A percentile compares a stretch with the other conserved stretches of the same genome.
These are phyloP conservation scores for Raphanus sativus DNA, from an alignment of 345 rosid genomes.

Conservation along the genomic window DNA sequence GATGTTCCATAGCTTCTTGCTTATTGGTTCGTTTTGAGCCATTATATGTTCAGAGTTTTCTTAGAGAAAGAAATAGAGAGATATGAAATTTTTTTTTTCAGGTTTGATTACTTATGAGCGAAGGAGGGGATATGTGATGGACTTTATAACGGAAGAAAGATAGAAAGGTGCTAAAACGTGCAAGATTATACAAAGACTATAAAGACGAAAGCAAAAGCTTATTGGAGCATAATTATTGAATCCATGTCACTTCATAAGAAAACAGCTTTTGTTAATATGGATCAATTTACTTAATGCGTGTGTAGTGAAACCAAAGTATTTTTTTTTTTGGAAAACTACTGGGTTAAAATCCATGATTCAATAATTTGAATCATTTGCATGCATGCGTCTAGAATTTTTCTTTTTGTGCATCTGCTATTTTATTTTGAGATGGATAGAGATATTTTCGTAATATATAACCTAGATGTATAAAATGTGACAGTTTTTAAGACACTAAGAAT, in stretches of 20 bases:
- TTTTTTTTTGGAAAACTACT: no score
- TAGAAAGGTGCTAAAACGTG: conserved; percentile 27
- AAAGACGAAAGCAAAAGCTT: conserved; percentile 29
- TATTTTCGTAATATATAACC: no score
- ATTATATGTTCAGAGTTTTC: conserved; percentile 21
- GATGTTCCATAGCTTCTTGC: conserved; percentile 63
- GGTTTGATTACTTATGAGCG: conserved; percentile 38
- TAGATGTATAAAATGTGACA: no score
- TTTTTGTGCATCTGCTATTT: no score
- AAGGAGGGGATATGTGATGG: conserved; percentile 32
- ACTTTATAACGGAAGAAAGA: conserved; percentile 45
- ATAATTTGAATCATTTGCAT: no score
- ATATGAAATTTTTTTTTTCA: conserved; percentile 11
- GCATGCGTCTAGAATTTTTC: no score
- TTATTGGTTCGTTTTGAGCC: conserved; percentile 53
- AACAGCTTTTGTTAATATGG: background rate
- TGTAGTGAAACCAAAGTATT: no score
- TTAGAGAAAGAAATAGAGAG: conserved; percentile 17
- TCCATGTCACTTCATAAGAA: conserved; percentile 20
- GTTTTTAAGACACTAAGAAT: background rate
- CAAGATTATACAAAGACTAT: conserved; percentile 26
- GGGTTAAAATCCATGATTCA: no score
- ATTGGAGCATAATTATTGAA: conserved; percentile 24
- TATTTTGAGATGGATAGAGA: no score
- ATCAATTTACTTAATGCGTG: background rate